These are phyloP conservation scores for Candida nemodendra DNA, from an alignment of 805 yeast species.

Conservation along the genomic window DNA sequence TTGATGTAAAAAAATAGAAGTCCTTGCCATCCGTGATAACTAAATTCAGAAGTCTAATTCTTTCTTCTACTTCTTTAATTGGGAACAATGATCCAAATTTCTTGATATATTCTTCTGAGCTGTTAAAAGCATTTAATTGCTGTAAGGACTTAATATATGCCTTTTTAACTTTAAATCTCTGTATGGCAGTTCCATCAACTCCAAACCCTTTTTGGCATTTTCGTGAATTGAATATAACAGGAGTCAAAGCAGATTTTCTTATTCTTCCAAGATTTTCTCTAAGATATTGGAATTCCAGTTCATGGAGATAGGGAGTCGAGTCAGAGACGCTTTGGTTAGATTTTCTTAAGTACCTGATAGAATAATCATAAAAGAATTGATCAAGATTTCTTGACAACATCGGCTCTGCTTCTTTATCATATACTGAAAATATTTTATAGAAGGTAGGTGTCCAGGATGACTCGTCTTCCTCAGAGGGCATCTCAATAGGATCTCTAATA, in stretches of 20 bases:
- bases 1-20: conserved; percentile 11
- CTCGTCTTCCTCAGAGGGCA: background rate
- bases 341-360: conserved; percentile 18
- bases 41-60: conserved; percentile 21
- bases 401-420: conserved; percentile 3
- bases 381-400: conserved; percentile 10
- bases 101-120: conserved; percentile 17
- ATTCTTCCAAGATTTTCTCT: conserved; percentile 13
- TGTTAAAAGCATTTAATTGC: conserved; percentile 16
- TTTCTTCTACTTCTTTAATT: conserved; percentile 7
- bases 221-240: conserved; percentile 4
- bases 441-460: conserved; percentile 9
- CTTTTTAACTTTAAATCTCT: conserved; percentile 1
- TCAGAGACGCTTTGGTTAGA: conserved; percentile 17
- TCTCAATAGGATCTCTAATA: conserved; percentile 1
- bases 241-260: conserved; percentile 12
- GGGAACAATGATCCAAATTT: conserved; percentile 20
- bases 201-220: background rate
- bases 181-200: background rate
- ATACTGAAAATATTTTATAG: conserved; percentile 6
- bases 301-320: conserved; percentile 21
- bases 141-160: conserved; percentile 14
- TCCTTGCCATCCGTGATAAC: conserved; percentile 26
- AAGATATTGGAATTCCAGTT: conserved; percentile 25
- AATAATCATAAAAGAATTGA: conserved; percentile 17